Evolutionary conservation across 108 stramenopile species (phyloP).

Genomic region (Stephanodiscus minutulus): DNA sequence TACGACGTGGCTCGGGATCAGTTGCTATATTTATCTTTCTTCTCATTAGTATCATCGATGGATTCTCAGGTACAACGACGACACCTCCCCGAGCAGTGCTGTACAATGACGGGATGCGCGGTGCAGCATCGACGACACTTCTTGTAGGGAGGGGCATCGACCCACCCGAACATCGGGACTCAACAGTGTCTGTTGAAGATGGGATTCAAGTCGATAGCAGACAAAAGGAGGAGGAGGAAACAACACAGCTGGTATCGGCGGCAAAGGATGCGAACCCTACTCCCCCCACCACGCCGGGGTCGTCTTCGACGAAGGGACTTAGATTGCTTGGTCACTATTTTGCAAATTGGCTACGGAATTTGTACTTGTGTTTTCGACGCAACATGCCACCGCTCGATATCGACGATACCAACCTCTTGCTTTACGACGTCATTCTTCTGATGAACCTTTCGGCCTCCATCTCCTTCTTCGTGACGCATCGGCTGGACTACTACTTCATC

Average conservation of each 20-base stretch:
- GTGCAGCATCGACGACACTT: not conserved
- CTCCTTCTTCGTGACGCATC: slow-evolving; percentile 72
- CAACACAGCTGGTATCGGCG: not conserved
- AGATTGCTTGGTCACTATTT: not conserved
- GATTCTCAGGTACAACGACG: not conserved
- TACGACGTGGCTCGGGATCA: not conserved
- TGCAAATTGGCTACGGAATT: not conserved
- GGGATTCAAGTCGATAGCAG: not conserved
- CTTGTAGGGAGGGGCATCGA: slow-evolving; percentile 2
- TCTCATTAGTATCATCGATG: not conserved
- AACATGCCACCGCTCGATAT: slow-evolving; percentile 53
- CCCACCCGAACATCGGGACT: not conserved
- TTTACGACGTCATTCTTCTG: slow-evolving; percentile 67
- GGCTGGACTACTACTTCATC: slow-evolving; percentile 50
- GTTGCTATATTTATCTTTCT: not conserved
- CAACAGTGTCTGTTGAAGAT: not conserved
- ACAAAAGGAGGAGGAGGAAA: not conserved
- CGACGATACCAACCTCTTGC: slow-evolving; percentile 57
- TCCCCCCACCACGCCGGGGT: not conserved
- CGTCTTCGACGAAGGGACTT: not conserved
- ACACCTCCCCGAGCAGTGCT: not conserved
- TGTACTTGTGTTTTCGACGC: not conserved
- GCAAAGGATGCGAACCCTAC: not conserved
- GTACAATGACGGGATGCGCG: not conserved
- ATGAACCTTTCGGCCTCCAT: slow-evolving; percentile 62